phyloP scores from a whole-genome alignment of 2,329 filamentous ascomycete species.

The Emydomyces testavorans region DNA sequence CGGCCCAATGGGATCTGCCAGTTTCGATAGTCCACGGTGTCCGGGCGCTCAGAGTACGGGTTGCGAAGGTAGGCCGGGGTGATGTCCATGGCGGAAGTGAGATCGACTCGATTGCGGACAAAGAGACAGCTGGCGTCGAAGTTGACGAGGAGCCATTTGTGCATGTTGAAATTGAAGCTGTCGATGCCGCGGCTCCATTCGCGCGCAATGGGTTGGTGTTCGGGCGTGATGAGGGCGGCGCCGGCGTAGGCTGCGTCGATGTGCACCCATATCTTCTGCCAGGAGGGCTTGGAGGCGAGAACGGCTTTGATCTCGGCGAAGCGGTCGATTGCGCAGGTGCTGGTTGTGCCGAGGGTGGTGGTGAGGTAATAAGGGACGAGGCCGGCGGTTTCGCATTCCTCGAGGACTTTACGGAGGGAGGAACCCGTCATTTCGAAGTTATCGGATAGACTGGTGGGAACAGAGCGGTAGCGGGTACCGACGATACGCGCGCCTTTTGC shows the following conservation, averaged over 20 bases:
- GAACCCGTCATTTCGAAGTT: conserved; percentile 59
- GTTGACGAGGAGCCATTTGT: conserved; percentile 94
- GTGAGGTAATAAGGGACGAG: conserved; percentile 81
- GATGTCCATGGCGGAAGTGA: conserved; percentile 70
- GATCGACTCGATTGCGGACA: conserved; percentile 60
- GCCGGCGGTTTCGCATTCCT: conserved; percentile 54
- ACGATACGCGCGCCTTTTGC: conserved; percentile 80
- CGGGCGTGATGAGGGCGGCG: conserved; percentile 67
- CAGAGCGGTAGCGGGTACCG: conserved; percentile 65
- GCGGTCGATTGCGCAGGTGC: conserved; percentile 77
- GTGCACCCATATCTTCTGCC: conserved; percentile 70
- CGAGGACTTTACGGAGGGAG: conserved; percentile 50
- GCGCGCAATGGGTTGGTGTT: conserved; percentile 58
- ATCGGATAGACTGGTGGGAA: conserved; percentile 51
- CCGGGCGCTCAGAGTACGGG: conserved; percentile 62
- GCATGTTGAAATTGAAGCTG: conserved; percentile 90
- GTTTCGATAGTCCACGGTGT: conserved; percentile 90
- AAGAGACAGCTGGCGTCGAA: conserved; percentile 78
- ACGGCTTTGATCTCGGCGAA: conserved; percentile 57
- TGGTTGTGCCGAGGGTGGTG: conserved; percentile 72
- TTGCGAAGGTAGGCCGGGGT: conserved; percentile 75
- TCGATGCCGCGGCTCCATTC: conserved; percentile 56
- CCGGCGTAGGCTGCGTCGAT: conserved; percentile 90
- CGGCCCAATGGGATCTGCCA: conserved; percentile 93
- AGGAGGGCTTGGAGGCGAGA: conserved; percentile 33